Evolutionary conservation across 2,329 filamentous ascomycete species (phyloP).

Genomic region (Colletotrichum musae): DNA sequence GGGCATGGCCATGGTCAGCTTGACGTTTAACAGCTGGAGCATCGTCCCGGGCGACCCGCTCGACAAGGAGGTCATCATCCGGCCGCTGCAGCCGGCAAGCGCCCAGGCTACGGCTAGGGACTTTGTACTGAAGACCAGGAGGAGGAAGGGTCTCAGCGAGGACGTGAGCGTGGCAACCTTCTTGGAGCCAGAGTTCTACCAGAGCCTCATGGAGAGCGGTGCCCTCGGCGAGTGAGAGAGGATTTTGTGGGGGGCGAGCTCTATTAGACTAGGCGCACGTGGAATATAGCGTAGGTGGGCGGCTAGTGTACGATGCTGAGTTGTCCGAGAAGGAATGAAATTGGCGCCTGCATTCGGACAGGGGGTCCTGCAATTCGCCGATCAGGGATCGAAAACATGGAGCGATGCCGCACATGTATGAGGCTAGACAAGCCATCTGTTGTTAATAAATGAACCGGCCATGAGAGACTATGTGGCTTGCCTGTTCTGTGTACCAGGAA

Average conservation of each 20-base stretch:
- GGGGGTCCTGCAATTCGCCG: conserved; percentile 8
- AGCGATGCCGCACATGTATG: conserved; percentile 19
- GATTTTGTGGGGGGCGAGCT: neutral
- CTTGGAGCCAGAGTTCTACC: conserved; percentile 93
- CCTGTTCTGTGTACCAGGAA: conserved; percentile 31
- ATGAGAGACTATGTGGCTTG: conserved; percentile 22
- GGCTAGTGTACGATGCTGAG: conserved; percentile 7
- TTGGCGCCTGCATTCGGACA: conserved; percentile 17
- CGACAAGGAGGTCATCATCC: conserved; percentile 85
- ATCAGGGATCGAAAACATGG: conserved; percentile 14
- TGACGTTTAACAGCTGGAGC: conserved; percentile 96
- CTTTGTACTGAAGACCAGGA: conserved; percentile 95
- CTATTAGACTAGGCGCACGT: neutral
- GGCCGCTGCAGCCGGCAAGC: conserved; percentile 88
- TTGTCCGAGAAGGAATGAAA: neutral
- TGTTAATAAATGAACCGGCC: conserved; percentile 24
- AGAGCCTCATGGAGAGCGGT: conserved; percentile 88
- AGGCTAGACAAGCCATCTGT: conserved; percentile 12
- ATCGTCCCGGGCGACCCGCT: conserved; percentile 96
- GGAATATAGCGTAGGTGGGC: conserved; percentile 7
- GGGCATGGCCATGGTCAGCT: conserved; percentile 88
- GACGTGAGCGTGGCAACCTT: conserved; percentile 97
- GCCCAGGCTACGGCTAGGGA: conserved; percentile 93
- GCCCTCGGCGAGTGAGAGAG: conserved; percentile 73
- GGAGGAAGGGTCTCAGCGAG: conserved; percentile 94